Conservation (phyloP, 257 asterid species). For the Solanum lycopersicoides region DNA sequence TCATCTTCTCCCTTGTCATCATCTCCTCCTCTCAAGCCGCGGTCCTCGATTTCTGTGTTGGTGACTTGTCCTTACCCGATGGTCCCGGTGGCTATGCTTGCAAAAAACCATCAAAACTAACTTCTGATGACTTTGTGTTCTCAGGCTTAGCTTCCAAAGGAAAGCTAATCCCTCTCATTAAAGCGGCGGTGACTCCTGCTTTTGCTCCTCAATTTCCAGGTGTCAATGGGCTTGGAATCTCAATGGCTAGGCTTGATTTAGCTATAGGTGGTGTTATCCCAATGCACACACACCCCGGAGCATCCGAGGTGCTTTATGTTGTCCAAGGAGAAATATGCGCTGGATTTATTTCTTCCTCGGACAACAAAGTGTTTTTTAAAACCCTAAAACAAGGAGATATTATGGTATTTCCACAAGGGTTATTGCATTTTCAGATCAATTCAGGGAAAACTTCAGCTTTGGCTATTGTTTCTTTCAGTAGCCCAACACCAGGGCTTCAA, state of each 20-base stretch:
- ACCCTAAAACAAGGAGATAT: slow-evolving; percentile 49
- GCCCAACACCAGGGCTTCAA: slow-evolving; percentile 59
- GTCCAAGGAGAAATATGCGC: slow-evolving; percentile 33
- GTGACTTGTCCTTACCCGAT: slow-evolving; percentile 28
- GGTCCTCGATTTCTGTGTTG: slow-evolving; percentile 68
- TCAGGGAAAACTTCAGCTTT: slow-evolving; percentile 35
- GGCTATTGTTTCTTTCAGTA: slow-evolving; percentile 54
- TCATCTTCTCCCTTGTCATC: slow-evolving; percentile 21
- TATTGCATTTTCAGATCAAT: slow-evolving; percentile 67
- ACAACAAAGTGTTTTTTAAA: slow-evolving; percentile 40
- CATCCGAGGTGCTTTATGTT: slow-evolving; percentile 41
- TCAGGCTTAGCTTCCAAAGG: slow-evolving; percentile 35
- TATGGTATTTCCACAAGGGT: slow-evolving; percentile 60
- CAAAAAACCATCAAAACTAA: slow-evolving; percentile 39
- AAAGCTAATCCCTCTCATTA: slow-evolving; percentile 58
- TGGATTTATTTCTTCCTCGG: slow-evolving; percentile 42
- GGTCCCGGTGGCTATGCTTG: slow-evolving; percentile 59
- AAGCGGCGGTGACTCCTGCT: slow-evolving; percentile 56
- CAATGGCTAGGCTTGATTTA: slow-evolving; percentile 60
- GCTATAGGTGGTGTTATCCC: slow-evolving; percentile 56
- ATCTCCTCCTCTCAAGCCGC: slow-evolving; percentile 23
- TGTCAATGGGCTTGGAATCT: slow-evolving; percentile 55
- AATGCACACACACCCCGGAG: slow-evolving; percentile 78
- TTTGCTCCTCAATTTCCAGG: slow-evolving; percentile 68
- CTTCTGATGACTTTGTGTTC: slow-evolving; percentile 35